Evolutionary conservation across 139 green algal genomes (phyloP), one percentile per base, ranked within the genome.

Genomic region (Chlamydomonas eustigma): DNA sequence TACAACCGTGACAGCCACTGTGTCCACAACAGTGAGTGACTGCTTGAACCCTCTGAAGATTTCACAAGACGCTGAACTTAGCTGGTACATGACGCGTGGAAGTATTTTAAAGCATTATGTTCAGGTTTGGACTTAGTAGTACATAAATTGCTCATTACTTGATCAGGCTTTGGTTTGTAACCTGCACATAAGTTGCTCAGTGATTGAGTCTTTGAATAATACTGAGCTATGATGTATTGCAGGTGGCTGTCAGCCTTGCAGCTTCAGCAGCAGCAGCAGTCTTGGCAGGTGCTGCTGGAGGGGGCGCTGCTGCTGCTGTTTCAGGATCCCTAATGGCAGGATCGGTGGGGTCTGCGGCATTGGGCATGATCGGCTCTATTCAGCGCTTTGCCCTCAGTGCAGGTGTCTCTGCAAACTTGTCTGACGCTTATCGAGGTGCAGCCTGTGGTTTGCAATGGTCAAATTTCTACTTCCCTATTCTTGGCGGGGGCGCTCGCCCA

Each of bases 381-480:
- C 66, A 74, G 66, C 32, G 33, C 12, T 74, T 74, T 50, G 66
- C 66, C 31, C 33, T 74, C 33, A 51, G 24, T 28, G 66, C 66
- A 12, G 32, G 32, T 24, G 66, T 74, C 30, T 24, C 18, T 4
- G 66, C 66, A 8, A 74, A 74, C 35, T 22, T 74, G 33, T 74
- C 66, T 12, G 66, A 74, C 28, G 35, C n/a, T 32, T 74, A 74
- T 35, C 66, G 66, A 33, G 66, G 66, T 24, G 66, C 35, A 5
- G 66, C 66, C 6, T 74, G 66, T 24, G 33, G 35, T 8, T 35
- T 74, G 4, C 66, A 74, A 25, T 74, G 66, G 66, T 28, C 66
- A 33, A 74, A 74, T 24, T 74, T 74, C 66, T 33, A 74, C 25
- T 70, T 70, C 58, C 25, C 25, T 24, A 32, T 70, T 6, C 58